A percentile compares a stretch with the other conserved stretches of the same genome.
These are phyloP conservation scores for Aeschynomene evenia DNA, from an alignment of 306 rosid genomes.

Conservation along the genomic window DNA sequence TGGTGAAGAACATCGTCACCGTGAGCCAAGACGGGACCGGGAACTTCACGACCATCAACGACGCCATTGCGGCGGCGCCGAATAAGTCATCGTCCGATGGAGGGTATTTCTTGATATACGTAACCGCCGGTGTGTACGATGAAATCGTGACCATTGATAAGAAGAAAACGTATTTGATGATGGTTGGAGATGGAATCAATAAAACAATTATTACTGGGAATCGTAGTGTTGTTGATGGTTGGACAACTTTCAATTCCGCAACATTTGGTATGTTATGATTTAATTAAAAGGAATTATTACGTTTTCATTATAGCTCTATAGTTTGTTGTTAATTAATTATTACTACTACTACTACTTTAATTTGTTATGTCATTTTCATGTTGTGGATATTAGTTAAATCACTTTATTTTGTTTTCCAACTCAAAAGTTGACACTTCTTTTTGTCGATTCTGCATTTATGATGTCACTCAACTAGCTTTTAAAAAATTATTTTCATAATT, in stretches of 20 bases:
- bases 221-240: conserved; percentile 60
- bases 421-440: no score
- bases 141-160: conserved; percentile 61
- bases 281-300: no score
- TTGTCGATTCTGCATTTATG: no score
- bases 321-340: no score
- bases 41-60: conserved; percentile 62
- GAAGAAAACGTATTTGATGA: conserved; percentile 62
- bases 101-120: conserved; percentile 72
- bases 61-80: conserved; percentile 69
- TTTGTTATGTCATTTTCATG: not conserved
- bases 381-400: no score
- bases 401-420: no score
- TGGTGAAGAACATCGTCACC: conserved; percentile 51
- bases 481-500: no score
- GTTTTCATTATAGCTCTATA: not conserved
- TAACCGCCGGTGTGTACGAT: conserved; percentile 65
- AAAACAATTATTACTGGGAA: conserved; percentile 70
- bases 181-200: conserved; percentile 76
- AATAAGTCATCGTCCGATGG: conserved; percentile 40
- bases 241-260: conserved; percentile 75
- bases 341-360: no score
- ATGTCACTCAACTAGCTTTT: no score
- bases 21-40: conserved; percentile 72
- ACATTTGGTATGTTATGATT: conserved; percentile 52